A percentile compares a stretch with the other conserved stretches of the same genome.
Conservation (phyloP, 495 filamentous ascomycete genomes). For the Penicillium alfredii region DNA sequence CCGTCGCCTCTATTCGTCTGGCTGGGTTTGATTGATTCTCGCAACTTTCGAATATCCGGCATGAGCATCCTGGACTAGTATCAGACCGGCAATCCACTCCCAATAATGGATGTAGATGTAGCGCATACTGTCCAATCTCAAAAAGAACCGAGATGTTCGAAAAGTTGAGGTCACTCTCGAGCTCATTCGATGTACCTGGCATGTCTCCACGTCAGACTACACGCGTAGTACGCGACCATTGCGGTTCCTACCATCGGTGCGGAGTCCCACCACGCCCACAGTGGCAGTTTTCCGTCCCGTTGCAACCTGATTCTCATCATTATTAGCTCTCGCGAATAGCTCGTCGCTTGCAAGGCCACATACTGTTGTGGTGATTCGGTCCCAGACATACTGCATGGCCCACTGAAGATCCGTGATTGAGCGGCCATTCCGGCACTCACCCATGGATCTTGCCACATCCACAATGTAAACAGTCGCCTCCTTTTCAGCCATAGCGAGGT, state of each 20-base stretch:
- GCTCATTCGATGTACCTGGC: slow-evolving; percentile 61
- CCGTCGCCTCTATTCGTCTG: slow-evolving; percentile 70
- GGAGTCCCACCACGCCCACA: slow-evolving; percentile 74
- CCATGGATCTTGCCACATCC: slow-evolving; percentile 82
- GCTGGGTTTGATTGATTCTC: slow-evolving; percentile 56
- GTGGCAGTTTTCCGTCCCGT: slow-evolving; percentile 76
- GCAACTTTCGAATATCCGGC: slow-evolving; percentile 59
- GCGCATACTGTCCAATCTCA: slow-evolving; percentile 61
- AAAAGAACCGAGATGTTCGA: slow-evolving; percentile 71
- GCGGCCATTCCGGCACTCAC: slow-evolving; percentile 65
- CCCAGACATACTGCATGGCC: slow-evolving; percentile 93
- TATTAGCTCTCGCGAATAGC: too few species aligned
- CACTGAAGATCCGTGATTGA: slow-evolving; percentile 78
- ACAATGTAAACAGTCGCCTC: slow-evolving; percentile 90
- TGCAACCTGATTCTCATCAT: slow-evolving; percentile 48
- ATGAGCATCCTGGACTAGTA: slow-evolving; percentile 68
- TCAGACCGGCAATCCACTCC: too few species aligned
- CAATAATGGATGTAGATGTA: too few species aligned
- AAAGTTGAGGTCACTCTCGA: slow-evolving; percentile 60
- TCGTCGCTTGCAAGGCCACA: slow-evolving; percentile 12
- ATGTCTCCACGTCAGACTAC: slow-evolving; percentile 7
- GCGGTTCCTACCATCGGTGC: slow-evolving; percentile 57
- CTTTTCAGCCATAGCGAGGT: slow-evolving; percentile 74
- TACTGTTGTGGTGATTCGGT: slow-evolving; percentile 80
- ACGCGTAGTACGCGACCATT: not conserved